phyloP scores from a whole-genome alignment of 345 rosid genomes.

The Euphorbia pulcherrima region DNA sequence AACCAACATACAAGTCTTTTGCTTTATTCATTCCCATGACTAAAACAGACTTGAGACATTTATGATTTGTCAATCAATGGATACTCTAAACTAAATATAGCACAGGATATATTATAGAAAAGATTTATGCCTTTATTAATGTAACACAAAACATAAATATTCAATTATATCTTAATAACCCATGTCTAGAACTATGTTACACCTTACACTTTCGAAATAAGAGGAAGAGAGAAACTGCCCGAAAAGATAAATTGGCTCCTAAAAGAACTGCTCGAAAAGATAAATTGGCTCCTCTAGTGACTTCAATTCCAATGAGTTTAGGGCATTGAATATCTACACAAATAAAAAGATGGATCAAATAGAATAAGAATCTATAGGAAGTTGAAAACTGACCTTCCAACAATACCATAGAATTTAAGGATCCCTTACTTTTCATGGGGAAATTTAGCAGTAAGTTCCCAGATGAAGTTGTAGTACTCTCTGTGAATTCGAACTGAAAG shows the following conservation, averaged over 20 bases:
- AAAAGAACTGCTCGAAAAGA: conserved; percentile 91
- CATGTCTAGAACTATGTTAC: no score
- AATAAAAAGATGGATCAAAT: conserved; percentile 13
- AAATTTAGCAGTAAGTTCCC: conserved; percentile 61
- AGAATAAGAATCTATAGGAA: conserved; percentile 8
- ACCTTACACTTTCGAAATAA: no score
- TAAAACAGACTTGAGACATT: no score
- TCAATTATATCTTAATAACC: no score
- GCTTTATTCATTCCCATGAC: no score
- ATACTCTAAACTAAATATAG: no score
- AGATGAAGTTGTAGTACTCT: conserved; percentile 60
- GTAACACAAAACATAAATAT: no score
- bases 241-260: conserved; percentile 83
- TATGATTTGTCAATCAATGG: no score
- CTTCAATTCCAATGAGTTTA: conserved; percentile 85
- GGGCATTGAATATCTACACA: conserved; percentile 73
- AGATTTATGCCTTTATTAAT: no score
- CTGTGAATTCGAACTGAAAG: conserved; percentile 75
- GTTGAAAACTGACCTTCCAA: conserved; percentile 67
- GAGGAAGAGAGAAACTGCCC: conserved; percentile 36
- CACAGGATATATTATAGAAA: no score
- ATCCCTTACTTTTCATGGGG: conserved; percentile 90
- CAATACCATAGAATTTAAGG: conserved; percentile 72
- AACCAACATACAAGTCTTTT: no score
- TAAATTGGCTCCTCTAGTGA: conserved; percentile 95